Base-by-base conservation (phyloP, 441 rosid species). In the Pelargonium myrrhifolium region DNA sequence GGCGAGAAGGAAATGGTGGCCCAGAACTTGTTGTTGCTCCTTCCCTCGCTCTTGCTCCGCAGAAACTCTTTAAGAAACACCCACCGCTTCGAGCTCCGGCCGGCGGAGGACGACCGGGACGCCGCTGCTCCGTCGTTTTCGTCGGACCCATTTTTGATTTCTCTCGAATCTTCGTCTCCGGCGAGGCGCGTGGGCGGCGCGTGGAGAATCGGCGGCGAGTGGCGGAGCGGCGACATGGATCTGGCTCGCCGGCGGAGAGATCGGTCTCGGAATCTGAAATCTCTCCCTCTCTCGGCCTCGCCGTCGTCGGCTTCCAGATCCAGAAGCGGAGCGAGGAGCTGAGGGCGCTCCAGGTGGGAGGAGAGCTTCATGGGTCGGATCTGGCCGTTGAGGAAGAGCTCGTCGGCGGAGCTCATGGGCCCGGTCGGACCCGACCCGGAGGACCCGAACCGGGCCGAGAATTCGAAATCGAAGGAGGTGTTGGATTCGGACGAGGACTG, bases 21-120 rank as follows among this genome's bases (percentile, higher is more conserved):
- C 97, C 97, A 93, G 76, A 93, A 92, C 82, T 89, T 91, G 77
- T 86, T 89, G 62, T 82, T 88, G 62, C 86, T 88, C 28, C 96
- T 85, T 9, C 99, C 99, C 84, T 93, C 99, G 74, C 96, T 89
- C 74, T 93, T 91, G 84, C 99, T 93, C 63, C 97, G 74, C 35
- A 93, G 77, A 68, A 93, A 84, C 76, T 93, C 99, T 65, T 93
- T 93, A 40, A 93, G 68, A n/a, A 93, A 93, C 3, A 89, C 89
- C 99, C 97, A 93, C 63, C 93, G 80, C 86, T 83, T 91, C 1
- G 99, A 93, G 86, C 88, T 93, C 74, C 99, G 84, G 0, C 98
- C 96, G 20, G 88, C 89, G 6, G 97, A 93, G 0, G 95, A 88
- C 20, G 96, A 88, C 71, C 99, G 77, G 0, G 98, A 90, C 11